phyloP scores from a whole-genome alignment of 2,329 filamentous ascomycete species.

The Colletotrichum tofieldiae region DNA sequence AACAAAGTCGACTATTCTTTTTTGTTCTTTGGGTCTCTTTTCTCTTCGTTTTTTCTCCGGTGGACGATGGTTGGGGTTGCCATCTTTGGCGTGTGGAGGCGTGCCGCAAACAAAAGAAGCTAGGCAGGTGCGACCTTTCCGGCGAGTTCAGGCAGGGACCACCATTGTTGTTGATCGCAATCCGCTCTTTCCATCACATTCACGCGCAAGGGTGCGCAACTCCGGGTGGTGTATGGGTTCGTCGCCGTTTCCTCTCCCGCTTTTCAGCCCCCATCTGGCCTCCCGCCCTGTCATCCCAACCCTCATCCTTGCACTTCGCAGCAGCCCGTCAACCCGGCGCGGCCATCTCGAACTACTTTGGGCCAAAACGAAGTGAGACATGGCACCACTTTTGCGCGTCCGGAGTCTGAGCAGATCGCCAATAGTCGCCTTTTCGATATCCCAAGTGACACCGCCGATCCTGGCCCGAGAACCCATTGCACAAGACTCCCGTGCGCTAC shows the following conservation, averaged over 20 bases:
- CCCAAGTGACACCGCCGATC: background rate
- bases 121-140: slow-evolving; percentile 32
- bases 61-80: background rate
- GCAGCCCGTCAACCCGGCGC: background rate
- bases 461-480: slow-evolving; percentile 4
- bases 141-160: slow-evolving; percentile 26
- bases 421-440: slow-evolving; percentile 25
- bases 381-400: slow-evolving; percentile 12
- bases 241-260: slow-evolving; percentile 1
- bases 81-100: background rate
- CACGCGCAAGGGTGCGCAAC: background rate
- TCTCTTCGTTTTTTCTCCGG: background rate
- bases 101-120: slow-evolving; percentile 25
- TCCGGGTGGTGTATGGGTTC: background rate
- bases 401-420: background rate
- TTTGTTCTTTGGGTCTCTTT: background rate
- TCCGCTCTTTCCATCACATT: slow-evolving; percentile 3
- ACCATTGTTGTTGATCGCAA: slow-evolving; percentile 24
- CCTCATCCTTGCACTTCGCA: background rate
- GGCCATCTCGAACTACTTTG: background rate
- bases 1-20: too few species aligned
- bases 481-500: slow-evolving; percentile 32
- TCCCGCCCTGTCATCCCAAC: slow-evolving; percentile 30
- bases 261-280: slow-evolving; percentile 25
- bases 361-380: background rate